Evolutionary conservation across 179 eudicot species (phyloP), one percentile per base, ranked within the genome.

Genomic region (Monotropa hypopitys): DNA sequence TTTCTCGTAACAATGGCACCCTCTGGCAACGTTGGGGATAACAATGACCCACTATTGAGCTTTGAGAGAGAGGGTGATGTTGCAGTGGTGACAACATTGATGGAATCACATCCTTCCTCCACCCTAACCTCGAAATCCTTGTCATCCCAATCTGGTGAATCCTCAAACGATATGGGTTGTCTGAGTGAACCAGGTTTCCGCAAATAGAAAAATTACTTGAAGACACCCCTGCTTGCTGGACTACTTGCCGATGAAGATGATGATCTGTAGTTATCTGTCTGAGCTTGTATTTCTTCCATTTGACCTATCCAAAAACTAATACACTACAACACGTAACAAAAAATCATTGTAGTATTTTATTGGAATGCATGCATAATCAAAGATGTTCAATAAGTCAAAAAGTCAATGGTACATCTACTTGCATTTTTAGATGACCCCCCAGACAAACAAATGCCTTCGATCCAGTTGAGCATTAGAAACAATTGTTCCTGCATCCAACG

Each of bases 71-170:
- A 86, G 1, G 96, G 98, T 59, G 99, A 93, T 74, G 81, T 87
- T n/a, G 94, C 89, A 45, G 97, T 89, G 47, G 90, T 88, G 26
- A 92, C 96, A 28, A 85, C 85, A 82, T 89, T 82, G 68, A 89
- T 88, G 2, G 93, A 88, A 70, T 93, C 92, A 68, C 72, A 88
- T 45, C 90, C 89, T 76, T 93, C 96, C 76, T 96, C 92, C 63
- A 85, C 87, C 85, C 92, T 85, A 71, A 83, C 94, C 78, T 93
- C 99, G 49, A 89, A 67, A 81, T 96, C 99, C 0, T 91, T 93
- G 50, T 95, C 98, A 33, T 88, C 98, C 98, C 99, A 96, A 63
- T 90, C 99, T 0, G 99, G 99, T 23, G 99, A 96, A 81, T 96
- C 99, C 87, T 96, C 99, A 57, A 93, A 96, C 1, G 99, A 93